A percentile compares a stretch with the other conserved stretches of the same genome.
Conservation (phyloP, 805 yeast species). For the Ascoidea rubescens region DNA sequence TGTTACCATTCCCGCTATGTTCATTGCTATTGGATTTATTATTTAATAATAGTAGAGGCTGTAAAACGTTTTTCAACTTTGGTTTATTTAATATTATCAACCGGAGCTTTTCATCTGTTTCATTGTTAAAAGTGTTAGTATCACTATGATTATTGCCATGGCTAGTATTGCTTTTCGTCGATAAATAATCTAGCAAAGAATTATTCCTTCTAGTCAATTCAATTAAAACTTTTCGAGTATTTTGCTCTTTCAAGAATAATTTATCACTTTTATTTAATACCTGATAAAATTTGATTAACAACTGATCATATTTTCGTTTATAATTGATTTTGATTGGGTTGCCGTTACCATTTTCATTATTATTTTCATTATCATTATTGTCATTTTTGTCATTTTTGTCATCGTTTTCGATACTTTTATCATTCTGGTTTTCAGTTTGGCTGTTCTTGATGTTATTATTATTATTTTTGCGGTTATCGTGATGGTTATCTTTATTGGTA, state of each 20-base stretch:
- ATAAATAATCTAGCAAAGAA: not conserved
- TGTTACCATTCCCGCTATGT: no score
- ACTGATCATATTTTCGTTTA: not conserved
- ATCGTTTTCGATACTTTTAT: no score
- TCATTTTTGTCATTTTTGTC: no score
- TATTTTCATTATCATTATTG: not conserved
- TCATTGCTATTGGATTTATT: no score
- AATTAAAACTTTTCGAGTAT: not conserved
- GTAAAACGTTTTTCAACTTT: not conserved
- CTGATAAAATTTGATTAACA: no score
- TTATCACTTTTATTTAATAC: not conserved
- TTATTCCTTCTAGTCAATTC: not conserved
- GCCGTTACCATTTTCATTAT: not conserved
- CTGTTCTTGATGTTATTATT: no score
- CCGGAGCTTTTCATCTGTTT: no score
- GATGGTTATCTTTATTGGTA: no score
- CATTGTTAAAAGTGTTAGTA: not conserved
- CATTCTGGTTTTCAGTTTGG: no score
- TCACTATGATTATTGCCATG: not conserved
- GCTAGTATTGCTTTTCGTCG: not conserved
- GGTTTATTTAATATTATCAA: not conserved
- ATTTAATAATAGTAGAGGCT: not conserved
- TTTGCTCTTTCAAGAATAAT: not conserved
- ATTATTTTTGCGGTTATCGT: no score
- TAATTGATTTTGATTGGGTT: not conserved